Percentiles rank a stretch among this genome's conserved stretches.
phyloP scores from a whole-genome alignment of 1,284 basidiomycete species.

The Puccinia triticina region DNA sequence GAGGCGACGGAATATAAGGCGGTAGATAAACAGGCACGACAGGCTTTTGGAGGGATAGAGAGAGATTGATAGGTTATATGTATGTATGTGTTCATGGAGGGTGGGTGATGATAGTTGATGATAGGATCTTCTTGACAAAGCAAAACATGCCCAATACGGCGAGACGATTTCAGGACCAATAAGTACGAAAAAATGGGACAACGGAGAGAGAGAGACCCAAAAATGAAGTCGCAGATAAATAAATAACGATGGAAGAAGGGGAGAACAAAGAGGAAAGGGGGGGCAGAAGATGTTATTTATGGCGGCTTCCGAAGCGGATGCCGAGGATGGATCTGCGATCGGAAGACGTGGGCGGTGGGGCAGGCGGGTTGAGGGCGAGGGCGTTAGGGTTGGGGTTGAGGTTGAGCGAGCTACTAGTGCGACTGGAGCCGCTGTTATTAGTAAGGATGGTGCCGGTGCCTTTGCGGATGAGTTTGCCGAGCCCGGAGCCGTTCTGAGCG shows the following conservation, averaged over 20 bases:
- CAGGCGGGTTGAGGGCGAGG: no score
- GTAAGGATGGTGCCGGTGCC: constrained; percentile 34
- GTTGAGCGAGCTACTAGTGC: neutral
- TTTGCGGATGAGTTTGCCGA: constrained; percentile 28
- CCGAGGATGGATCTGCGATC: constrained; percentile 38
- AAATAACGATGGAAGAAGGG: neutral
- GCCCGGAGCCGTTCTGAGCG: neutral
- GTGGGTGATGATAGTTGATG: no score
- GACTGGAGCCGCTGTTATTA: constrained; percentile 16
- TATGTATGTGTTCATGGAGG: no score
- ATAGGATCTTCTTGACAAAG: no score
- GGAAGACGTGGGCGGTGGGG: neutral
- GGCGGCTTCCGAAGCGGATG: constrained; percentile 32
- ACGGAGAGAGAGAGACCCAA: no score
- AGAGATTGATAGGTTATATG: no score
- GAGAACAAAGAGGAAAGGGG: neutral
- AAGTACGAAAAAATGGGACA: neutral
- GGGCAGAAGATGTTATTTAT: constrained; percentile 16
- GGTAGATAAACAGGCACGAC: no score
- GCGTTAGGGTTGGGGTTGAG: neutral
- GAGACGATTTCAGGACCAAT: neutral
- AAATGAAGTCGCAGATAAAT: no score
- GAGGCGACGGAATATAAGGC: no score
- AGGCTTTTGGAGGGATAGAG: no score
- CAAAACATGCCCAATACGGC: no score